Evolutionary conservation across 202 grass and related monocot genomes (phyloP).

Genomic region (Saccharum hybrid): DNA sequence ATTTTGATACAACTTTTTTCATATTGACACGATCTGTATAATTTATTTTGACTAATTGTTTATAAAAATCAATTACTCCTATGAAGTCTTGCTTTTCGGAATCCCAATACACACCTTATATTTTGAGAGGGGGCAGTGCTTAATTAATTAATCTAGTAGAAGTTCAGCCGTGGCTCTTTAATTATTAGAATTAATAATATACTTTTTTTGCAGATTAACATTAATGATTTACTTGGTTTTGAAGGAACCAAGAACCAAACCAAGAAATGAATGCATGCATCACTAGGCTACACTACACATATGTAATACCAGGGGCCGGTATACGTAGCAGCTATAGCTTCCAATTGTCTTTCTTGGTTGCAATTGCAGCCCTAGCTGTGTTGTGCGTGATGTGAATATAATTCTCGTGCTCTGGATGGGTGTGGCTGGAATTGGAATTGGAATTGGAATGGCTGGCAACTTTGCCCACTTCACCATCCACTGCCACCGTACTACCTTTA

Average conservation of each 20-base stretch:
- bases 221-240: too few species aligned
- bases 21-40: background rate
- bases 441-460: constrained; percentile 19
- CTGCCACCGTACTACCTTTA: constrained; percentile 22
- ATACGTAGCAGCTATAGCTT: background rate
- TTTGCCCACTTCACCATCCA: constrained; percentile 57
- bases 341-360: constrained; percentile 42
- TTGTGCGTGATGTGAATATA: background rate
- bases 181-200: background rate
- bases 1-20: background rate
- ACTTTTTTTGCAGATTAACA: background rate
- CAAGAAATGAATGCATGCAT: background rate
- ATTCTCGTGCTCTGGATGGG: background rate
- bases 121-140: background rate
- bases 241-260: too few species aligned
- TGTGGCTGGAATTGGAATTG: background rate
- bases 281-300: background rate
- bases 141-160: background rate
- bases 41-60: background rate
- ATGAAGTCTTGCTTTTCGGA: background rate
- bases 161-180: background rate
- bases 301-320: background rate
- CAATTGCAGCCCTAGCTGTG: background rate
- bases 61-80: background rate
- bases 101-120: background rate